Base-by-base conservation (phyloP, 768 basidiomycete species). In the Phylloporus arenicola region DNA sequence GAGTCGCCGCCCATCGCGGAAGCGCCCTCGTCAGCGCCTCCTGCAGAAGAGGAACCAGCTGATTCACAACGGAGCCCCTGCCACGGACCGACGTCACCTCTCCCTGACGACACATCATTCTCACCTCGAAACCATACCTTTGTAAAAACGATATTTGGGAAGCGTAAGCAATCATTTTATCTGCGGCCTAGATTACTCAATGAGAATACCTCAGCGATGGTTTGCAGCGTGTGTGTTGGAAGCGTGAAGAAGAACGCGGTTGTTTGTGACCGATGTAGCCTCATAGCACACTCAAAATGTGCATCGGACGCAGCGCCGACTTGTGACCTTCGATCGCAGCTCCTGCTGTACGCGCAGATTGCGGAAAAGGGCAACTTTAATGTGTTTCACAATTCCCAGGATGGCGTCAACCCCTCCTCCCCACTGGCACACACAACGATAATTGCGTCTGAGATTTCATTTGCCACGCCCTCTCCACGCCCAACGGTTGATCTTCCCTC, bases 131-230 rank as follows among this genome's bases (percentile, higher is more conserved):
- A 84, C 33, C 94, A 96, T 61, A 77, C 80, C 12, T 93, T 95
- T 65, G 87, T 95, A 27, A 93, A 90, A 72, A 94, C 92, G 4
- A 87, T 87, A 9, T 96, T 97, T 68, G 83, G 84, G 61, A 93
- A 93, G 74, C 82, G 93, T 96, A 64, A 65, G 88, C 74, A 38
- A 53, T 13, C 38, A 14, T 43, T 44, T n/a, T 43, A n/a, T 42
- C 16, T 30, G 8, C 8, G 11, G 22, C n/a, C 42, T 27, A 51
- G 14, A n/a, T 30, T 46, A 10, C 39, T 57, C 12, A 55, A 50
- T 45, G 29, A 57, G 46, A 20, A 30, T 45, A 45, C 43, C 30
- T 43, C 59, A 97, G 94, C 90, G 24, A 85, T 96, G 75, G 70
- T 78, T 3, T 97, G 94, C 69, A 79, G 90, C 34, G 85, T 96